Base-by-base conservation (phyloP, 2,329 filamentous ascomycete species). In the Verticillium isaacii region DNA sequence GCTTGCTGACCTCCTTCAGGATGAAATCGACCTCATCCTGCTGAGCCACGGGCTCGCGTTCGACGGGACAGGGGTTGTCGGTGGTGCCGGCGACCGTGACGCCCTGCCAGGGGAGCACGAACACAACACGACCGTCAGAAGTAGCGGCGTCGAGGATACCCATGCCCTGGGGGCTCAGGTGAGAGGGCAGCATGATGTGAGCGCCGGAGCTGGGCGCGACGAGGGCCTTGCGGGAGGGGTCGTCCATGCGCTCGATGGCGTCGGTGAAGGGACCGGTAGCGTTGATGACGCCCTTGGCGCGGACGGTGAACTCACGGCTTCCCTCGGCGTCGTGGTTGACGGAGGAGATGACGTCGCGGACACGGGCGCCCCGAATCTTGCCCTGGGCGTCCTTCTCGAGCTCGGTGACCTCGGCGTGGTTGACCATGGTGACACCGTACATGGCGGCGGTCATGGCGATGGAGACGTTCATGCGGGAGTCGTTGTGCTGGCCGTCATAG, bases 401-500 rank as follows among this genome's bases (percentile, higher is more conserved):
- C 34, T 78, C 80, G 2, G 89, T 93, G 37, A 94, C 90, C 74
- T 94, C 89, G 74, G 92, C 82, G 76, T 95, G 89, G 77, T 92
- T 94, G 64, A 93, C 86, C 29, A 94, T 83, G 15, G 90, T 94
- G 56, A 88, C 88, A 62, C 91, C 91, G 72, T 93, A 93, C 39
- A 93, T 81, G 9, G 89, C 87, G 60, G 91, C 90, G 8, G 91
- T 94, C 80, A 92, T 87, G 25, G 89, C 91, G 57, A 95, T 82
- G 11, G 90, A 92, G 56, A 93, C 88, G 73, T 94, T 94, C 90
- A 94, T 95, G 65, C 91, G 87, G 32, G 91, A 92, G 73, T 95
- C 91, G 72, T 95, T 94, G 79, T 94, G 91, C 62, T 91, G 90
- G 65, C 91, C 91, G 77, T 95, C 89, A 72, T 94, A 94, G 82